Base-by-base conservation (phyloP, 2,329 filamentous ascomycete species). In the Colletotrichum abscissum region DNA sequence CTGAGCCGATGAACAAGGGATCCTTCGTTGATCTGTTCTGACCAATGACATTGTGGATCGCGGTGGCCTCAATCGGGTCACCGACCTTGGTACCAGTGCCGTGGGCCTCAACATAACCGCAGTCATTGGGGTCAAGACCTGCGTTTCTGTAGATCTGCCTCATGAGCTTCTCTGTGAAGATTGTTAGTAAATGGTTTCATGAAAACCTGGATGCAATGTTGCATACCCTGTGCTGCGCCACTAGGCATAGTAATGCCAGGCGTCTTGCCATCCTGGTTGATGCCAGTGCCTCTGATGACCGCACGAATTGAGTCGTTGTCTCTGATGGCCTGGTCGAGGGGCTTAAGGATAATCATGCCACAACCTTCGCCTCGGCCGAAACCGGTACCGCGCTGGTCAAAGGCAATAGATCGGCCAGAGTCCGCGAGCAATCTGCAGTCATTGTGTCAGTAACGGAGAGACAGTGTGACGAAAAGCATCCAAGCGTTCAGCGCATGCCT, bases 341-440 rank as follows among this genome's bases (percentile, higher is more conserved):
- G 86, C 80, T 92, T 92, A 14, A 92, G 78, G 12, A 92, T 78
- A 3, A 92, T 76, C 63, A 87, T 83, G 7, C 83, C 88, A 24
- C 87, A 85, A 4, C 90, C 91, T 75, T 92, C 91, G 9, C 89
- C 91, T 11, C 91, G 86, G 0, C 87, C 90, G 75, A 91, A 93
- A 0, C 91, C 92, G 52, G 73, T 75, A 30, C 65, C 73, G 26
- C 66, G 66, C 16, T 74, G 52, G 58, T 75, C 73, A 5, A 74
- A 75, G 35, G 88, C 87, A 63, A 84, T 86, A 16, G 86, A 90
- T 49, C 86, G 83, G 1, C 88, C 88, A 0, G 85, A 84, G 35
- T 88, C 85, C 1, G 87, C 88, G 28, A 91, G 84, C 60, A 89
- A 77, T 78, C 77, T 85, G 75, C 24, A 79, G 1, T n/a, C 30